Conservation (phyloP, 306 rosid genomes). For the Neltuma alba region DNA sequence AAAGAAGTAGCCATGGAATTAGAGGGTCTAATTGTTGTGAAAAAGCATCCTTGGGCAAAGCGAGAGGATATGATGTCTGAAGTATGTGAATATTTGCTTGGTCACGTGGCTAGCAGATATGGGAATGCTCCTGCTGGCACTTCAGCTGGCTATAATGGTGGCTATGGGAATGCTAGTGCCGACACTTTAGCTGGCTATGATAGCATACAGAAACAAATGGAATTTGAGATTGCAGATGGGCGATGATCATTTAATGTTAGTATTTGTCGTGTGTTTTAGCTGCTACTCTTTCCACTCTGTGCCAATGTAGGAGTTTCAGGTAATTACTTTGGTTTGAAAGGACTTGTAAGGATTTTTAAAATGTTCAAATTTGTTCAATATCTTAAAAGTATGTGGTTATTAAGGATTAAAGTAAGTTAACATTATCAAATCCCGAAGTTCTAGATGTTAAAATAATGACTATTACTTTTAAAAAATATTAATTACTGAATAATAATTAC, state of each 20-base stretch:
- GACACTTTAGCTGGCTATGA: background rate
- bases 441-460: no score
- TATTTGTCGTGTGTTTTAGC: background rate
- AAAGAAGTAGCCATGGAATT: constrained; percentile 47
- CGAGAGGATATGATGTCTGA: background rate
- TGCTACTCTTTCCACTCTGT: no score
- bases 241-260: background rate
- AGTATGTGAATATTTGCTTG: constrained; percentile 7
- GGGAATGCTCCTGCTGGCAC: background rate
- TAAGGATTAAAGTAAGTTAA: no score
- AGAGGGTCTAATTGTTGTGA: constrained; percentile 37
- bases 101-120: background rate
- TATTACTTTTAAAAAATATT: no score
- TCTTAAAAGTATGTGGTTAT: background rate
- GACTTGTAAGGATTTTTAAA: background rate
- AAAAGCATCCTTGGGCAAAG: constrained; percentile 14
- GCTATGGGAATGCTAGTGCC: background rate
- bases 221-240: background rate
- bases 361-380: background rate
- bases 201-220: background rate
- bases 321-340: no score
- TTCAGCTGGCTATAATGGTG: background rate
- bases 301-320: background rate
- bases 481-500: no score
- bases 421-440: background rate